These are phyloP conservation scores for Rhodocollybia butyracea DNA, from an alignment of 768 basidiomycete genomes.

Conservation along the genomic window DNA sequence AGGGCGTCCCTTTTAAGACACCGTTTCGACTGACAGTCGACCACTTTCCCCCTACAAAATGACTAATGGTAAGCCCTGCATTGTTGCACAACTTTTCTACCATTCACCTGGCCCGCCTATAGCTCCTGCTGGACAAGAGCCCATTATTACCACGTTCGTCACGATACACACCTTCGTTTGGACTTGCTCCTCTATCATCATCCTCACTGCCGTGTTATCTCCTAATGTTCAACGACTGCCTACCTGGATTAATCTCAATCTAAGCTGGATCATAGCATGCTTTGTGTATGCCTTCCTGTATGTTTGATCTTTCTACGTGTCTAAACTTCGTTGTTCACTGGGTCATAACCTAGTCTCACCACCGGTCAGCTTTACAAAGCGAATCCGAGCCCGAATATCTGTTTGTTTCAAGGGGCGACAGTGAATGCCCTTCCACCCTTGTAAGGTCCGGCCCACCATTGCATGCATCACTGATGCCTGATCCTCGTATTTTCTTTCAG, in stretches of 20 bases:
- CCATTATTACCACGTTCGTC: slow-evolving; percentile 5
- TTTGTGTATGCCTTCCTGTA: slow-evolving; percentile 9
- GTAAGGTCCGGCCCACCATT: background rate
- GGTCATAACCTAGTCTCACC: slow-evolving; percentile 8
- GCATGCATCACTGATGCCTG: background rate
- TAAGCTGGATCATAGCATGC: slow-evolving; percentile 13
- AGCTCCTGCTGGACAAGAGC: slow-evolving; percentile 1
- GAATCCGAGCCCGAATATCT: slow-evolving; percentile 6
- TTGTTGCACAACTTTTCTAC: background rate
- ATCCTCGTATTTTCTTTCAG: too few species aligned
- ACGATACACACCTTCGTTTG: slow-evolving; percentile 10
- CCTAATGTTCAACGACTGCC: slow-evolving; percentile 5
- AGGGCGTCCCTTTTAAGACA: too few species aligned
- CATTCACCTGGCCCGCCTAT: background rate
- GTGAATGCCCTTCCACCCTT: slow-evolving; percentile 5
- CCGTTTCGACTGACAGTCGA: too few species aligned
- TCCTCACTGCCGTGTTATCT: slow-evolving; percentile 3
- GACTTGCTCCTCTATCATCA: slow-evolving; percentile 3
- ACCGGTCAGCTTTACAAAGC: slow-evolving; percentile 9
- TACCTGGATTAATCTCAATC: slow-evolving; percentile 13
- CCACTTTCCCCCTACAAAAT: background rate
- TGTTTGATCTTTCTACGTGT: background rate
- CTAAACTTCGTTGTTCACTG: background rate
- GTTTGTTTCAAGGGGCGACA: slow-evolving; percentile 9
- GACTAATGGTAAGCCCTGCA: background rate